phyloP scores from a whole-genome alignment of 2,329 filamentous ascomycete genomes.

The Elsinoe necatrix region DNA sequence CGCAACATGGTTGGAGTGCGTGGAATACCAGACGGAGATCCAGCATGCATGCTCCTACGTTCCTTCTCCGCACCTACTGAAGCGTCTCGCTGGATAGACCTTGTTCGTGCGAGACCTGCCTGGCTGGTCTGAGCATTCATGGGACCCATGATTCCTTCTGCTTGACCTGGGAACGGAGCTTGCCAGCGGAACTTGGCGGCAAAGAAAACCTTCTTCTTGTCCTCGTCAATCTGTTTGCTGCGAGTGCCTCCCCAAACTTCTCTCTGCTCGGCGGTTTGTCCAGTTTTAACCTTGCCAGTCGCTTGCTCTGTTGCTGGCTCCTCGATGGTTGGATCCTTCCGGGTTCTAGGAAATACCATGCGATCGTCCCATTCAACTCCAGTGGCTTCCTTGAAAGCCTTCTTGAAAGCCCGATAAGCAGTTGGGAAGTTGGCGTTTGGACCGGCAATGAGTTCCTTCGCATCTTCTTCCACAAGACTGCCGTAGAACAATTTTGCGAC shows the following conservation, averaged over 20 bases:
- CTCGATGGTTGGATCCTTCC: not conserved
- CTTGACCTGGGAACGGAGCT: not conserved
- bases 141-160: not conserved
- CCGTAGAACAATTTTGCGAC: not conserved
- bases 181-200: not conserved
- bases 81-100: not conserved
- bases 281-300: not conserved
- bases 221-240: not conserved
- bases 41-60: not conserved
- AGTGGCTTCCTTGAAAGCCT: conserved; percentile 34
- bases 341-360: conserved; percentile 18
- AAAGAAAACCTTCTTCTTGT: not conserved
- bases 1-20: not conserved
- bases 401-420: conserved; percentile 32
- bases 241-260: not conserved
- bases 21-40: not conserved
- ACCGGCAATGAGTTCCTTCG: conserved; percentile 24
- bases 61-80: not conserved
- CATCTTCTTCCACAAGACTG: not conserved
- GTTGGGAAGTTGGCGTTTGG: conserved; percentile 26
- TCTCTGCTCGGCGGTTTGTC: not conserved
- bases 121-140: not conserved
- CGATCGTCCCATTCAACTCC: conserved; percentile 36
- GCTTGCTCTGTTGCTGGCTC: not conserved
- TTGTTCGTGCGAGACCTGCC: not conserved